A percentile compares a stretch with the other conserved stretches of the same genome.
Conservation (phyloP, 148 eudicot genomes). For the Diospyros kaki region DNA sequence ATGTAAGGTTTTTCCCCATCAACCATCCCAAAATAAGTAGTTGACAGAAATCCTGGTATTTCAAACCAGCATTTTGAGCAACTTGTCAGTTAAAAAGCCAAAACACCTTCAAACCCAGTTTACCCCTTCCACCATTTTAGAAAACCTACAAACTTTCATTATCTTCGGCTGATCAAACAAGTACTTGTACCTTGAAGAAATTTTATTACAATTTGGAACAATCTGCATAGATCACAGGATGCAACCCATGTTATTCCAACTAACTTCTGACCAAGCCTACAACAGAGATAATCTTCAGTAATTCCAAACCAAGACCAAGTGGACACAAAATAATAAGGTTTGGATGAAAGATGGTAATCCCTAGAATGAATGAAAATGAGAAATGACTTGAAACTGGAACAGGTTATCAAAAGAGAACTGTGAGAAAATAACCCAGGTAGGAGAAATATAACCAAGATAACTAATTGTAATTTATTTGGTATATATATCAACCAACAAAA, state of each 20-base stretch:
- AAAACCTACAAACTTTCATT: neutral
- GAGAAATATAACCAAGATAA: neutral
- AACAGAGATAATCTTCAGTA: neutral
- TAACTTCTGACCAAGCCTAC: neutral
- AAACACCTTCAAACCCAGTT: neutral
- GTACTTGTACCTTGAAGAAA: too few species aligned
- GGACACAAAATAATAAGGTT: neutral
- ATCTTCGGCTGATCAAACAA: neutral
- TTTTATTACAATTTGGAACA: too few species aligned
- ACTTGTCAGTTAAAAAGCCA: neutral
- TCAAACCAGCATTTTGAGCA: neutral
- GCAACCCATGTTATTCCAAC: neutral
- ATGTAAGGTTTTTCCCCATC: neutral
- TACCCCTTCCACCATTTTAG: neutral
- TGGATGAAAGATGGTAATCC: neutral
- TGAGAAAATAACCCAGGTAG: neutral
- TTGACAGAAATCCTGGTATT: neutral
- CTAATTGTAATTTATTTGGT: neutral
- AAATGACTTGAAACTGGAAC: neutral
- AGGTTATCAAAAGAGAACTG: neutral
- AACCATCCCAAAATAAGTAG: neutral
- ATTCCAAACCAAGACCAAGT: constrained; percentile 4
- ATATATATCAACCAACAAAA: neutral
- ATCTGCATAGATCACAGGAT: neutral
- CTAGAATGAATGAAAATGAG: neutral